Evolutionary conservation across 78 protist genomes (phyloP), one percentile per base, ranked within the genome.

Genomic region (Cavenderia fasciculata): DNA sequence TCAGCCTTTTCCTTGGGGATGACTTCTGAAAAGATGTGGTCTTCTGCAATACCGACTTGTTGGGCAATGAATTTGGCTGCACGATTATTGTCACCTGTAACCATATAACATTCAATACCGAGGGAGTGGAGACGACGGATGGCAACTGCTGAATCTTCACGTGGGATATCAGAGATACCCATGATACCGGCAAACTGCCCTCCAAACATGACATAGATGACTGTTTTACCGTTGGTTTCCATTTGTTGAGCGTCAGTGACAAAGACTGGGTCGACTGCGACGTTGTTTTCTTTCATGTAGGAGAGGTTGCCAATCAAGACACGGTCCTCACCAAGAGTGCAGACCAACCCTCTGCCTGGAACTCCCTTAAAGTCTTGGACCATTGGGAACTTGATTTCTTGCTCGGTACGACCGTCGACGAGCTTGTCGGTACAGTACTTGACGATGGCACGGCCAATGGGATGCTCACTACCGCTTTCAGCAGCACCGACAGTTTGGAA

Each of bases 11-110:
- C 85, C 36, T 54, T 72, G 8, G 99, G 99, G 27, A 95, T 68
- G 11, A 86, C 97, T 70, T 96, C 78, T 12, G 90, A 82, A 18
- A 68, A 82, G 44, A 82, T 82, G 12, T 59, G 18, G 14, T 66
- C 92, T 5, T 38, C 71, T 16, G 52, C 41, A 1, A 75, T 86
- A 23, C 82, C 87, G 54, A 86, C 92, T 59, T 59, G 38, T 21
- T 62, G 10, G 5, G 84, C 66, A 36, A 86, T 74, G 56, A 66
- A 74, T 52, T 29, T 43, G 4, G 92, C 92, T 0, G 92, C 86
- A 52, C 87, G 57, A 51, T 38, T 49, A 74, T 94, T 90, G 86
- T 97, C 99, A 61, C 99, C 99, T 11, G 98, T 94, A 29, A 96
- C 75, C 95, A 97, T 94, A 59, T 68, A 77, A 40, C 92, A 92